Conservation (phyloP, 306 rosid genomes). For the Medicago lupulina region DNA sequence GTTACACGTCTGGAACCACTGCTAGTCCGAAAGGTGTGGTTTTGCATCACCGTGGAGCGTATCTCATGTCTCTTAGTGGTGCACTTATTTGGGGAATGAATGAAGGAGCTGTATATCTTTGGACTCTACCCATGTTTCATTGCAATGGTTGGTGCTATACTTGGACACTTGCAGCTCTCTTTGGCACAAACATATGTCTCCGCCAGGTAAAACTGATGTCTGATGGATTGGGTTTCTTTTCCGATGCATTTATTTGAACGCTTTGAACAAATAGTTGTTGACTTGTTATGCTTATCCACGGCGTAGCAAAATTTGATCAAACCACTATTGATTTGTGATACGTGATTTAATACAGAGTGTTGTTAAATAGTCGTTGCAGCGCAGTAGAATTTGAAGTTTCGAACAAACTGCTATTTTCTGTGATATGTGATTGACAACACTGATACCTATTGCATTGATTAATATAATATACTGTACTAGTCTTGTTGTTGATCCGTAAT, state of each 20-base stretch:
- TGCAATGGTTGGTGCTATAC: slow-evolving; percentile 97
- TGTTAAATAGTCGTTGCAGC: neutral
- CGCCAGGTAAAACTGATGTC: slow-evolving; percentile 70
- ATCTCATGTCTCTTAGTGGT: slow-evolving; percentile 59
- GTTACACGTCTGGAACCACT: slow-evolving; percentile 95
- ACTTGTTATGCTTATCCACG: neutral
- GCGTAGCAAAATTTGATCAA: neutral
- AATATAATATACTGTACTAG: neutral
- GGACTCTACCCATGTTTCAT: slow-evolving; percentile 98
- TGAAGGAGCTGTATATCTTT: slow-evolving; percentile 86
- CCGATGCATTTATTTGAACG: slow-evolving; percentile 28
- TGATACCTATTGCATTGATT: neutral
- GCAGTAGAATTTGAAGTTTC: neutral
- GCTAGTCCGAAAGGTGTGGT: slow-evolving; percentile 98
- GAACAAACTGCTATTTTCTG: neutral
- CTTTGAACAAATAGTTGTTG: slow-evolving; percentile 32
- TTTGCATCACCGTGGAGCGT: slow-evolving; percentile 89
- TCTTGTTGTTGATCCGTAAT: slow-evolving; percentile 6
- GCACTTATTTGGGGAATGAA: slow-evolving; percentile 86
- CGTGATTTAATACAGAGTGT: neutral
- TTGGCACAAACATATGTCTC: slow-evolving; percentile 87
- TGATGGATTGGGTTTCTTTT: slow-evolving; percentile 6
- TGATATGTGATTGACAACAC: neutral
- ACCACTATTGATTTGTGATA: neutral
- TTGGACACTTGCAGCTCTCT: slow-evolving; percentile 88